Evolutionary conservation across 2,329 filamentous ascomycete genomes (phyloP).

Genomic region (Daldinia sp.): DNA sequence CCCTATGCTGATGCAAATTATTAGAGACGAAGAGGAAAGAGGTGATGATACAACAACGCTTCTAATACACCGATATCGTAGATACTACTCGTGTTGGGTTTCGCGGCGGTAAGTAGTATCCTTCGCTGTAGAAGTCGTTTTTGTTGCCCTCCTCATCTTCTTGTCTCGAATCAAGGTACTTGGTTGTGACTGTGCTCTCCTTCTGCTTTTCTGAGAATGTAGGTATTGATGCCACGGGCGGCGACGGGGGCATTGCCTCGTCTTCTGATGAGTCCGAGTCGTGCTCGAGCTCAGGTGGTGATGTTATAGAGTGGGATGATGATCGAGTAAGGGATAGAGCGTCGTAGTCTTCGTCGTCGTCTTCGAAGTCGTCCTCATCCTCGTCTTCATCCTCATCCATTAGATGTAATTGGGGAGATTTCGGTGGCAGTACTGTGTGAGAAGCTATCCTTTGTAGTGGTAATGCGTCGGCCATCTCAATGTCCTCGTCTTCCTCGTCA

Average conservation of each 20-base stretch:
- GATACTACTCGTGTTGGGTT: constrained; percentile 61
- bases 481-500: constrained; percentile 63
- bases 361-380: constrained; percentile 53
- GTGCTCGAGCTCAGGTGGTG: constrained; percentile 74
- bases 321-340: constrained; percentile 74
- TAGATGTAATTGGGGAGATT: constrained; percentile 48
- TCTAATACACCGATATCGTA: constrained; percentile 65
- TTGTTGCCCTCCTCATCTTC: constrained; percentile 49
- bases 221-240: constrained; percentile 64
- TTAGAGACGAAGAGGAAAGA: constrained; percentile 47
- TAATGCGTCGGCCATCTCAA: constrained; percentile 62
- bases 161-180: constrained; percentile 49
- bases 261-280: constrained; percentile 78
- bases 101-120: constrained; percentile 62
- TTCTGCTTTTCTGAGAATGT: constrained; percentile 68
- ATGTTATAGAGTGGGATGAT: constrained; percentile 66
- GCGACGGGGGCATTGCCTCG: constrained; percentile 76
- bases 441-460: constrained; percentile 58
- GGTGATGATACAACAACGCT: not conserved
- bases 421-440: constrained; percentile 43
- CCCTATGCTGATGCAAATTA: constrained; percentile 43
- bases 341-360: constrained; percentile 63
- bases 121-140: constrained; percentile 58
- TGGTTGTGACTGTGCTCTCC: constrained; percentile 48
- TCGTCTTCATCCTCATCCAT: constrained; percentile 52